These are phyloP conservation scores for Fraxinus cuspidata DNA, from an alignment of 257 asterid genomes.

Conservation along the genomic window DNA sequence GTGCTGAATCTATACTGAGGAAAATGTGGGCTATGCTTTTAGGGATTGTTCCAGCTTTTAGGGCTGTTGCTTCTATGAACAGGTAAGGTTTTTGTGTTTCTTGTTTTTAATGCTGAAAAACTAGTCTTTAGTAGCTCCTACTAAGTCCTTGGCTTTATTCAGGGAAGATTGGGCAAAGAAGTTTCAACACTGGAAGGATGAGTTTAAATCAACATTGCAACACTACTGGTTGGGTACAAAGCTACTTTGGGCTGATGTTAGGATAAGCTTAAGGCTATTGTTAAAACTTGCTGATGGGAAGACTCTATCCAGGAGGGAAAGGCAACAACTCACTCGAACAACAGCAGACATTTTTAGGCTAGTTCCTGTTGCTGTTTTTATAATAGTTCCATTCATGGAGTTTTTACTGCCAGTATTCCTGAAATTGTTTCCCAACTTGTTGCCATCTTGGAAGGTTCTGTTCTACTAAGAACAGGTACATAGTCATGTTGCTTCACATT, in stretches of 20 bases:
- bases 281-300: slow-evolving; percentile 86
- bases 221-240: slow-evolving; percentile 95
- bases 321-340: slow-evolving; percentile 93
- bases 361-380: slow-evolving; percentile 91
- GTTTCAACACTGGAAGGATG: slow-evolving; percentile 65
- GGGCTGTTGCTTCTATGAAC: slow-evolving; percentile 92
- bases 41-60: slow-evolving; percentile 96
- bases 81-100: slow-evolving; percentile 46
- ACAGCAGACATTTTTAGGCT: slow-evolving; percentile 96
- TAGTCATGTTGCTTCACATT: too few species aligned
- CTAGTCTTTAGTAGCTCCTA: background rate
- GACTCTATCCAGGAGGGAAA: slow-evolving; percentile 88
- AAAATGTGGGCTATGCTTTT: slow-evolving; percentile 71
- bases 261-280: slow-evolving; percentile 82
- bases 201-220: slow-evolving; percentile 79
- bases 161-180: slow-evolving; percentile 91
- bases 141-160: slow-evolving; percentile 30
- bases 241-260: slow-evolving; percentile 90
- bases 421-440: slow-evolving; percentile 92
- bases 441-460: too few species aligned
- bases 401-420: slow-evolving; percentile 88
- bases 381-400: slow-evolving; percentile 95
- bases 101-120: slow-evolving; percentile 23
- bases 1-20: slow-evolving; percentile 52
- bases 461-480: slow-evolving; percentile 92